Evolutionary conservation across 78 protist species (phyloP), one percentile per base, ranked within the genome.

Genomic region (Cavenderia fasciculata): DNA sequence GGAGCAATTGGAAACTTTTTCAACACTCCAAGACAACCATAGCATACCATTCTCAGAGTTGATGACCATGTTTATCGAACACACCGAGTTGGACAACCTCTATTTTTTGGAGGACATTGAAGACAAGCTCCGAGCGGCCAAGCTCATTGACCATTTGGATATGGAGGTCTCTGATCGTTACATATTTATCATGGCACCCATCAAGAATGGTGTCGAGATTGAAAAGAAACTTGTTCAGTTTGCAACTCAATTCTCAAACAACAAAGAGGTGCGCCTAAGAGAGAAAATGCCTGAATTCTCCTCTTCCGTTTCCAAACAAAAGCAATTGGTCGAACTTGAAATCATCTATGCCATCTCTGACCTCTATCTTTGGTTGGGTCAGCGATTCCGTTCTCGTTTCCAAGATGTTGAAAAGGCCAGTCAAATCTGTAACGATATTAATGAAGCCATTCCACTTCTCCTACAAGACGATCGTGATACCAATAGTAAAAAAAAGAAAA

Each of bases 361-460:
- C 33, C 19, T 29, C 27, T 79, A 79, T 57, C 59, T 68, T 2
- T 79, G 89, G 89, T 68, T 79, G 40, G 14, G 78, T n/a, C 65
- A 65, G 36, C n/a, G 59, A 23, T 79, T 47, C 59, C 86, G 38
- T 29, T 38, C 21, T 23, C 44, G 34, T 10, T 79, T 79, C 47
- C 0, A 5, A 8, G 38, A 79, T 31, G 11, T 31, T 19, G 23
- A 56, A 23, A 4, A 38, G 6, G 77, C 73, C 27, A 25, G 36
- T 4, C 10, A 71, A 12, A n/a, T 71, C 3, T 29, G 43, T 51
- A 6, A 54, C 0, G 41, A 79, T 43, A 19, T 44, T 0, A 54
- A n/a, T 56, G 63, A 79, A 68, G 2, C n/a, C 2, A 34, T 78
- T n/a, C n/a, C n/a, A n/a, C n/a, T n/a, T n/a, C n/a, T n/a, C n/a